Evolutionary conservation across 139 green algal genomes (phyloP).

Genomic region (Microglena sp.): DNA sequence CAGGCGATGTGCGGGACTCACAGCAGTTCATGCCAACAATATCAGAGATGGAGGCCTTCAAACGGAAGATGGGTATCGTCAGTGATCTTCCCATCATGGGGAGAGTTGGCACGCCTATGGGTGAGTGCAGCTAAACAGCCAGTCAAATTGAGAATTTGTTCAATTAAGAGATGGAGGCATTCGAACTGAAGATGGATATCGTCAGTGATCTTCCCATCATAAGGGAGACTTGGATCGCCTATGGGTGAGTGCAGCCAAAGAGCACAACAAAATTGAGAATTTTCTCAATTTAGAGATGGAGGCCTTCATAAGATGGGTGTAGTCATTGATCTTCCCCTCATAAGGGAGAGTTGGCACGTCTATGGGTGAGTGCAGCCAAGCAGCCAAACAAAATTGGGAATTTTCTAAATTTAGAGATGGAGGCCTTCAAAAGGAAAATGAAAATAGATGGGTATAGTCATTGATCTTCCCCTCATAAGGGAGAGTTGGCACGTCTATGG

Average conservation of each 20-base stretch:
- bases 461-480: constrained; percentile 4
- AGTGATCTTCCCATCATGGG: constrained; percentile 10
- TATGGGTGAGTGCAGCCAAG: not conserved
- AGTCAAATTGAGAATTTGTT: no score
- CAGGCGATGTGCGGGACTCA: no score
- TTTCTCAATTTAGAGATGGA: no score
- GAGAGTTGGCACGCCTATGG: not conserved
- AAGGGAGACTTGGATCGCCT: no score
- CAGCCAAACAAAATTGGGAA: no score
- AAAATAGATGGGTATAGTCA: constrained; percentile 24
- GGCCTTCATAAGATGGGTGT: no score
- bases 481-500: no score
- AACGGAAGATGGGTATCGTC: constrained; percentile 18
- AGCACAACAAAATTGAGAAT: no score
- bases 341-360: not conserved
- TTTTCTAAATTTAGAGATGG: constrained; percentile 33
- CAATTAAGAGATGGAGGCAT: constrained; percentile 32
- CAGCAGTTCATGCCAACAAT: constrained; percentile 15
- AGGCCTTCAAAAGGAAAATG: constrained; percentile 20
- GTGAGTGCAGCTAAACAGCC: no score
- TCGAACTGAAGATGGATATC: constrained; percentile 21
- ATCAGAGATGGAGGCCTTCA: constrained; percentile 28
- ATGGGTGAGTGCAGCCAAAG: no score
- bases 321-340: no score
- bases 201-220: constrained; percentile 5